phyloP scores from a whole-genome alignment of 352 stramenopile species.

The Phytophthora hibernalis region DNA sequence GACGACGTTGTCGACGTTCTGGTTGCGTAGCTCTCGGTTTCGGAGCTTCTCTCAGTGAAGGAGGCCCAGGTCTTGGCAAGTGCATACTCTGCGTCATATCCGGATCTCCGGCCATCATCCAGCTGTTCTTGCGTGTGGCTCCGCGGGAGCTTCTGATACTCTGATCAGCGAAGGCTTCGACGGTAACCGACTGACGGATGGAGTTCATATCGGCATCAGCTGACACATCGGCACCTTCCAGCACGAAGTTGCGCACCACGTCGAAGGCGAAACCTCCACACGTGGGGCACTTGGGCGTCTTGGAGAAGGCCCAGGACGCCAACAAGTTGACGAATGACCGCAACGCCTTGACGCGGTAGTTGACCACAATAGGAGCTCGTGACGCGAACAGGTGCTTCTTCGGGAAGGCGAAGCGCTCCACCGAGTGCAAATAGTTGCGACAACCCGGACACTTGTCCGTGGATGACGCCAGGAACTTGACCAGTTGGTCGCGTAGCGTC shows the following conservation, averaged over 20 bases:
- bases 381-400: constrained; percentile 90
- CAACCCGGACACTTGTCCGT: constrained; percentile 83
- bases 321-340: constrained; percentile 87
- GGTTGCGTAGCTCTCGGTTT: not conserved
- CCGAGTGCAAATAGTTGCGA: constrained; percentile 79
- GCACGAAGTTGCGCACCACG: constrained; percentile 80
- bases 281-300: constrained; percentile 83
- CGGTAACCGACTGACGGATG: constrained; percentile 69
- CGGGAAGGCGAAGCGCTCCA: constrained; percentile 84
- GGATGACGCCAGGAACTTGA: constrained; percentile 79
- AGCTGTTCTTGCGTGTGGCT: constrained; percentile 53
- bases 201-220: constrained; percentile 69
- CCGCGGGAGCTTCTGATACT: constrained; percentile 37
- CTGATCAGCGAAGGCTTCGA: constrained; percentile 59
- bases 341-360: constrained; percentile 86
- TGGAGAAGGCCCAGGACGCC: constrained; percentile 84
- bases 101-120: constrained; percentile 53
- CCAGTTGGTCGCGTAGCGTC: constrained; percentile 69
- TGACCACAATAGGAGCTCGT: constrained; percentile 74
- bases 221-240: constrained; percentile 62
- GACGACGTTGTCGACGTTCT: too few relatives aligned
- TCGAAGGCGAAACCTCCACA: constrained; percentile 85
- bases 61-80: constrained; percentile 4
- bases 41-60: constrained; percentile 8
- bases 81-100: constrained; percentile 47